Evolutionary conservation across 768 basidiomycete genomes (phyloP).

Genomic region (Terana coerulea): DNA sequence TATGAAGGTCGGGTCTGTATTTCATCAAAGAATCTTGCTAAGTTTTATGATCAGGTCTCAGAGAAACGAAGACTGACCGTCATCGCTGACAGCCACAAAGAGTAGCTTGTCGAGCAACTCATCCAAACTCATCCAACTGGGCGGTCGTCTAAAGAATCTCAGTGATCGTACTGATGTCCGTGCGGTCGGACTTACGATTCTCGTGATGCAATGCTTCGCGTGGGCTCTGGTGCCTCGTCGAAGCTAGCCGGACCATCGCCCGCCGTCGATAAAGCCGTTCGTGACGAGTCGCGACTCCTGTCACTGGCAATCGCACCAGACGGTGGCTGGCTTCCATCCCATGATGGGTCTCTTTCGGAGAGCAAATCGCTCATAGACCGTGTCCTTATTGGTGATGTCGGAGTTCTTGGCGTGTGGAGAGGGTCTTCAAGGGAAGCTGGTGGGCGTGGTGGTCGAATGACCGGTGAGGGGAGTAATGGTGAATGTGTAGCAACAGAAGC

Average conservation of each 20-base stretch:
- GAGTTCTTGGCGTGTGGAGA: constrained; percentile 28
- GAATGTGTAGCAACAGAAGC: constrained; percentile 21
- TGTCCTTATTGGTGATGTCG: constrained; percentile 49
- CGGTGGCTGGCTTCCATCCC: constrained; percentile 4
- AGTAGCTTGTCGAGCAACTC: constrained; percentile 79
- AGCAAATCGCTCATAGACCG: constrained; percentile 54
- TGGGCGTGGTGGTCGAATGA: constrained; percentile 22
- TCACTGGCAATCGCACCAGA: constrained; percentile 1
- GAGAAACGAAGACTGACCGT: constrained; percentile 45
- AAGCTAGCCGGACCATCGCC: constrained; percentile 14
- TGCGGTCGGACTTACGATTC: constrained; percentile 52
- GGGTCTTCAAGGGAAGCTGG: constrained; percentile 33
- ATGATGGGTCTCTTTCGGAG: constrained; percentile 34
- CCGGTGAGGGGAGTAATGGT: constrained; percentile 19
- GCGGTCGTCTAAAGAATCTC: constrained; percentile 41
- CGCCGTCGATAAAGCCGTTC: constrained; percentile 2
- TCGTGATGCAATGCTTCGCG: constrained; percentile 28
- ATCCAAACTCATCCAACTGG: constrained; percentile 72
- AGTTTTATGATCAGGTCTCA: constrained; percentile 6
- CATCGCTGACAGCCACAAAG: constrained; percentile 80
- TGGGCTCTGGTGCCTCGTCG: constrained; percentile 21
- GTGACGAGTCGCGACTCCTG: constrained; percentile 17
- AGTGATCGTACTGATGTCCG: no score
- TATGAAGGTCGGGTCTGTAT: constrained; percentile 68
- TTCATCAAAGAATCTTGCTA: no score